phyloP scores from a whole-genome alignment of 2,329 filamentous ascomycete species.

The Trichoderma cornu-damae region DNA sequence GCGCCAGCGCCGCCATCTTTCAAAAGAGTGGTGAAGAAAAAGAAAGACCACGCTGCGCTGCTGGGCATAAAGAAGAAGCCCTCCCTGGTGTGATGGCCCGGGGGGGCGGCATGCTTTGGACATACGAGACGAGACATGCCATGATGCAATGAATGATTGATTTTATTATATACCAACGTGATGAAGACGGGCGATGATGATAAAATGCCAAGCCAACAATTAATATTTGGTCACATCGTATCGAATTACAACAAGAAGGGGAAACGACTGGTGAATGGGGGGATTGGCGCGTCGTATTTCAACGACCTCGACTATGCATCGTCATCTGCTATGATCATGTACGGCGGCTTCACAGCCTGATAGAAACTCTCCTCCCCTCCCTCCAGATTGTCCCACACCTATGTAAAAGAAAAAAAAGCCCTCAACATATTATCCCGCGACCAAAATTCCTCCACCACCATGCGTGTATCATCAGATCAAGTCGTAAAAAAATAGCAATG shows the following conservation, averaged over 20 bases:
- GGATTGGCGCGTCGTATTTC: neutral
- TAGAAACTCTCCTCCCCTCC: neutral
- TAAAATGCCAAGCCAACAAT: no score
- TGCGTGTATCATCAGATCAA: conserved; percentile 18
- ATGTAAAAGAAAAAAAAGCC: neutral
- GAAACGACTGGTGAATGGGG: neutral
- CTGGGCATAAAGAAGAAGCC: conserved; percentile 86
- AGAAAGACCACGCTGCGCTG: conserved; percentile 70
- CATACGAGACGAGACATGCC: neutral
- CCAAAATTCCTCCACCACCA: conserved; percentile 13
- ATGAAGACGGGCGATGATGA: no score
- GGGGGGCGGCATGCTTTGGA: neutral
- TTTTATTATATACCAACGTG: no score
- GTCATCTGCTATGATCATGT: neutral
- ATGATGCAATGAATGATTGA: no score
- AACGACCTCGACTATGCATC: neutral
- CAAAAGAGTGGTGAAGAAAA: conserved; percentile 74
- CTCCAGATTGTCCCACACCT: neutral
- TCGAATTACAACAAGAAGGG: neutral
- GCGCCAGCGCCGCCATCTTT: conserved; percentile 55
- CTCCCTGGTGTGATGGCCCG: conserved; percentile 43
- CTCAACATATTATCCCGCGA: neutral
- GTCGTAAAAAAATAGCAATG: conserved; percentile 12
- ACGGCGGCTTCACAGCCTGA: neutral
- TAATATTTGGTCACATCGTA: no score